These are phyloP conservation scores for Sporisorium reilianum DNA, from an alignment of 1,284 basidiomycete species.

Conservation along the genomic window DNA sequence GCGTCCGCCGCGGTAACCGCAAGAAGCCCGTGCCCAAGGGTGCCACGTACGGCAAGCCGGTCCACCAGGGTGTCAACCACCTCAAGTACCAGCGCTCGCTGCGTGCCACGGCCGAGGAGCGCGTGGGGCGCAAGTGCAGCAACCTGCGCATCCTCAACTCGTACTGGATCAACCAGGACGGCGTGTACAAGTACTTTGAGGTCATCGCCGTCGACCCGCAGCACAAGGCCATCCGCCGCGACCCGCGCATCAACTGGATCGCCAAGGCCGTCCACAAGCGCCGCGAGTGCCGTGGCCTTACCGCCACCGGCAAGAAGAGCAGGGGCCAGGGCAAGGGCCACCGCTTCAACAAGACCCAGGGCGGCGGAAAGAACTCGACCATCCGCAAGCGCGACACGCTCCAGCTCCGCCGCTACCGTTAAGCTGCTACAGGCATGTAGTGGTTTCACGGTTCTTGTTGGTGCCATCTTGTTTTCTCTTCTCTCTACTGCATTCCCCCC, in stretches of 20 bases:
- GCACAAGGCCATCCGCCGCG: slow-evolving; percentile 91
- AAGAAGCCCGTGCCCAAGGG: slow-evolving; percentile 99
- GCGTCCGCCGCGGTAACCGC: slow-evolving; percentile 97
- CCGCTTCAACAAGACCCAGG: slow-evolving; percentile 88
- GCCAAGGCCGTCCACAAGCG: slow-evolving; percentile 98
- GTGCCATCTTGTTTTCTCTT: neutral
- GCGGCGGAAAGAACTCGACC: slow-evolving; percentile 79
- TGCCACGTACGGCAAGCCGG: slow-evolving; percentile 97
- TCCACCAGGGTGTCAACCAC: slow-evolving; percentile 99
- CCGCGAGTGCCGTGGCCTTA: slow-evolving; percentile 96
- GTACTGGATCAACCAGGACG: slow-evolving; percentile 99
- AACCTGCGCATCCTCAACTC: slow-evolving; percentile 92
- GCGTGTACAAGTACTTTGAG: slow-evolving; percentile 99
- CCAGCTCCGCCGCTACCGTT: slow-evolving; percentile 97
- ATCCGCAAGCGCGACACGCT: slow-evolving; percentile 91
- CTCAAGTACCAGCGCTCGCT: slow-evolving; percentile 97
- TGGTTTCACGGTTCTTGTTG: neutral
- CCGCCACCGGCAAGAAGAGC: slow-evolving; percentile 88
- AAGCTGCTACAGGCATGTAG: slow-evolving; percentile 69
- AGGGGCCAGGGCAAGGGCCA: slow-evolving; percentile 83
- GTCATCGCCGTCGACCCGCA: slow-evolving; percentile 96
- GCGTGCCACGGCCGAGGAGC: slow-evolving; percentile 95
- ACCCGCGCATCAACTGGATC: slow-evolving; percentile 99
- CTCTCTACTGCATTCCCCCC: slow-evolving; percentile 10
- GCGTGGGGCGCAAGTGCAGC: slow-evolving; percentile 94